Conservation (phyloP, 2,329 filamentous ascomycete genomes). For the Ceratocystis alfenasii region DNA sequence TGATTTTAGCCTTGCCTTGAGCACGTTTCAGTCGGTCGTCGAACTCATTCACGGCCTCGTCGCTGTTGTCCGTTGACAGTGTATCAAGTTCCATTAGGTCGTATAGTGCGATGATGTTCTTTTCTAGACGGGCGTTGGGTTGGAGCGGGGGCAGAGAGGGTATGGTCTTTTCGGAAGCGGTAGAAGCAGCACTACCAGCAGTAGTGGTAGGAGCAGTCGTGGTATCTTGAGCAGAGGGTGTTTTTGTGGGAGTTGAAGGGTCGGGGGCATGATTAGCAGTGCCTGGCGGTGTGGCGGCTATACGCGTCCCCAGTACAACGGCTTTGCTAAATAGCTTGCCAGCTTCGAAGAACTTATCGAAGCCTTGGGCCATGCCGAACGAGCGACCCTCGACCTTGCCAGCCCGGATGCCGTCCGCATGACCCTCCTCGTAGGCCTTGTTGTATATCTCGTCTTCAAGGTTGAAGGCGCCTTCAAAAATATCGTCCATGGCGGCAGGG, state of each 20-base stretch:
- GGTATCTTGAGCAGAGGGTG: background rate
- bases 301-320: constrained; percentile 69
- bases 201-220: background rate
- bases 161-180: background rate
- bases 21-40: constrained; percentile 80
- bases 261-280: constrained; percentile 4
- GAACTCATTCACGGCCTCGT: constrained; percentile 81
- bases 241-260: background rate
- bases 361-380: constrained; percentile 84
- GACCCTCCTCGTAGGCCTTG: constrained; percentile 66
- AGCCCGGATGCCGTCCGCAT: constrained; percentile 60
- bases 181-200: background rate
- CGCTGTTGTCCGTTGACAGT: constrained; percentile 67
- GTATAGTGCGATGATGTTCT: constrained; percentile 64
- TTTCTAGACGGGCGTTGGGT: constrained; percentile 54
- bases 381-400: constrained; percentile 80
- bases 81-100: constrained; percentile 68
- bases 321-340: constrained; percentile 68
- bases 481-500: constrained; percentile 31
- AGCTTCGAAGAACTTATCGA: constrained; percentile 78
- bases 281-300: constrained; percentile 30
- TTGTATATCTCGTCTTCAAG: constrained; percentile 63
- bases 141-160: constrained; percentile 35
- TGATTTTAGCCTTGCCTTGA: constrained; percentile 69
- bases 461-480: constrained; percentile 46